Base-by-base conservation (phyloP, 2,329 filamentous ascomycete species). In the Fusarium sp. region DNA sequence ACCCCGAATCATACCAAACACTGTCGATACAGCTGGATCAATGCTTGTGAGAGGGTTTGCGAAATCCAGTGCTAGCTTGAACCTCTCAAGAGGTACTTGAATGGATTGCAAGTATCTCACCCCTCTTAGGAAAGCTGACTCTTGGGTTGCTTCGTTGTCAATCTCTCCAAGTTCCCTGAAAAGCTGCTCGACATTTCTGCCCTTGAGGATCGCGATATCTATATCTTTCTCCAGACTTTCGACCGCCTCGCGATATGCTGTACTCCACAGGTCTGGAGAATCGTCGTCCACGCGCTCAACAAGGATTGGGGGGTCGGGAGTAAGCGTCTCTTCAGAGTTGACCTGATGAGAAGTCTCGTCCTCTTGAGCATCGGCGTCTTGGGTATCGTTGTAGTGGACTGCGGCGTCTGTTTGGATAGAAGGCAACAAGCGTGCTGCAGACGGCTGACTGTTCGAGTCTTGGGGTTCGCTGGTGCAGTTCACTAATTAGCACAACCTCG, bases 171-270 rank as follows among this genome's bases (percentile, higher is more conserved):
- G 77, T 56, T 78, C 59, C 63, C 52, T 66, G 65, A 80, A 78
- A 56, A 80, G 62, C 68, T 76, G 68, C 25, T 30, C 74, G 37
- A 77, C 68, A 63, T 75, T 75, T 54, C 77, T 74, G 58, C 77
- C 74, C 54, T 79, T 69, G 17, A 79, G 73, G 65, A 76, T 75
- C 52, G 74, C 74, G 65, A 73, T 65, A 60, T 78, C 73, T 66
- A 77, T 68, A 33, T 78, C 74, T 63, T 79, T 67, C 8, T 75
- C 65, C 40, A 80, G 67, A 68, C 73, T 76, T 14, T 76, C 72
- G 43, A 79, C 70, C 64, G 76, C 78, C 63, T 80, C 77, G 50
- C 76, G 74, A 58, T 76, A 80, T 66, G 78, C 78, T 63, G 76
- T 67, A 70, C 72, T 80, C 79, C 77, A 80, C 59, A 80, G 69